Conservation (phyloP, 1,139 yeast species). For the Magnusiomyces suaveolens region DNA sequence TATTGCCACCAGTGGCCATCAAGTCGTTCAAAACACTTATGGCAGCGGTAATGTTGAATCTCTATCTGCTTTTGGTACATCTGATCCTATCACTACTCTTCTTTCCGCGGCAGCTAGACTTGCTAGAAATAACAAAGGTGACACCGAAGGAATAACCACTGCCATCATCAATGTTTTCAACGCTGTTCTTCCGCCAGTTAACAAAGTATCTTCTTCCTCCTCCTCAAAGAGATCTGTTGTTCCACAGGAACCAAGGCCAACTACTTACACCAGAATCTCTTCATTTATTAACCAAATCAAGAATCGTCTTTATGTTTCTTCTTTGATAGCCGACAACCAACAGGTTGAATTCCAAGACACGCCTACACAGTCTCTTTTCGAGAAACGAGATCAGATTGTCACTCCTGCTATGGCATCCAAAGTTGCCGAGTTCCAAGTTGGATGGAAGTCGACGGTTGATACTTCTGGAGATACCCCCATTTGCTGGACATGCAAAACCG, state of each 20-base stretch:
- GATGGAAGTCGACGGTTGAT: constrained; percentile 4
- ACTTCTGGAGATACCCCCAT: not conserved
- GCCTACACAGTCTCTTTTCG: not conserved
- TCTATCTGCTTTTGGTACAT: constrained; percentile 8
- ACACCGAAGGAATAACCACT: constrained; percentile 1
- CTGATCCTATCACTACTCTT: constrained; percentile 11
- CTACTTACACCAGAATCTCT: not conserved
- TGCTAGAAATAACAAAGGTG: constrained; percentile 5
- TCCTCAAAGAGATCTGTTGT: not conserved
- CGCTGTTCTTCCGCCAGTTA: constrained; percentile 5
- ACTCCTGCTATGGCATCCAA: not conserved
- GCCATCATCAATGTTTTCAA: constrained; percentile 11
- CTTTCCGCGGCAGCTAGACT: constrained; percentile 11
- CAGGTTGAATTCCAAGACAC: no score
- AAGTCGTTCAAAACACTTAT: constrained; percentile 5
- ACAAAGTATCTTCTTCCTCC: not conserved
- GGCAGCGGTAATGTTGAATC: constrained; percentile 5
- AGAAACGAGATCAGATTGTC: not conserved
- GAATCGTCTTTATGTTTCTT: not conserved
- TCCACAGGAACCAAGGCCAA: not conserved
- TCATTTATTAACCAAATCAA: not conserved
- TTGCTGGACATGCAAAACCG: constrained; percentile 2
- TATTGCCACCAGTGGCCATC: constrained; percentile 5
- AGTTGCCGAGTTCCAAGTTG: constrained; percentile 1
- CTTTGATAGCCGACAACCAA: not conserved